These are phyloP conservation scores for Nakazawaea ernobii DNA, from an alignment of 805 yeast species.

Conservation along the genomic window DNA sequence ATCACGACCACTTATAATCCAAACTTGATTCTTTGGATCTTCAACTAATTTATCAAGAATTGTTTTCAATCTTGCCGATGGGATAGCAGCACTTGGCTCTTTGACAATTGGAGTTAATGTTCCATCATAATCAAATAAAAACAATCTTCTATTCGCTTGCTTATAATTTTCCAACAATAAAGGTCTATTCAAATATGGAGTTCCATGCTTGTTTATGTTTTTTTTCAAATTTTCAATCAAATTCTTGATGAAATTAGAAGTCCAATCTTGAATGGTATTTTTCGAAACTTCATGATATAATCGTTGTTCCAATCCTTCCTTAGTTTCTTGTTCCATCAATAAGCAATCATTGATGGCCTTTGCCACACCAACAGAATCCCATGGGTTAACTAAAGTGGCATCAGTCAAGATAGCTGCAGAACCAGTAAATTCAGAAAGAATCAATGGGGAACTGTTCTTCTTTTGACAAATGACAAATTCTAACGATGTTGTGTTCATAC, in stretches of 20 bases:
- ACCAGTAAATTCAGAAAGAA: slow-evolving; percentile 92
- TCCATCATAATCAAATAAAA: slow-evolving; percentile 95
- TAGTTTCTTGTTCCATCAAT: slow-evolving; percentile 42
- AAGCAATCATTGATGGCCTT: slow-evolving; percentile 71
- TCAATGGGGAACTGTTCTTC: slow-evolving; percentile 65
- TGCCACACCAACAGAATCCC: slow-evolving; percentile 95
- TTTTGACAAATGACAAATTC: slow-evolving; percentile 90
- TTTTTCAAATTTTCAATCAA: slow-evolving; percentile 34
- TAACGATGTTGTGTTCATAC: slow-evolving; percentile 91
- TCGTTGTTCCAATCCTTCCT: slow-evolving; percentile 39
- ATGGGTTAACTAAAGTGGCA: slow-evolving; percentile 86
- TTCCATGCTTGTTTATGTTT: slow-evolving; percentile 46
- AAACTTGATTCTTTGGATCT: slow-evolving; percentile 80
- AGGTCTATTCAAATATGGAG: slow-evolving; percentile 80
- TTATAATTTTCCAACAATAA: slow-evolving; percentile 53
- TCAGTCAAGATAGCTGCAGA: slow-evolving; percentile 65
- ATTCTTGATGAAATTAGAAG: slow-evolving; percentile 51
- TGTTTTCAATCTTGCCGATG: slow-evolving; percentile 63
- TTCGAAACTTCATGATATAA: slow-evolving; percentile 59
- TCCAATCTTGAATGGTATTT: slow-evolving; percentile 80
- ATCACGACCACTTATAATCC: slow-evolving; percentile 97
- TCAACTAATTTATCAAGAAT: slow-evolving; percentile 54
- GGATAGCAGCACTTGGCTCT: slow-evolving; percentile 98
- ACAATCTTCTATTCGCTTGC: slow-evolving; percentile 61
- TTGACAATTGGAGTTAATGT: slow-evolving; percentile 93